Evolutionary conservation across 176 grass and related monocot species (phyloP).

Genomic region (Bonia amplexicaulis): DNA sequence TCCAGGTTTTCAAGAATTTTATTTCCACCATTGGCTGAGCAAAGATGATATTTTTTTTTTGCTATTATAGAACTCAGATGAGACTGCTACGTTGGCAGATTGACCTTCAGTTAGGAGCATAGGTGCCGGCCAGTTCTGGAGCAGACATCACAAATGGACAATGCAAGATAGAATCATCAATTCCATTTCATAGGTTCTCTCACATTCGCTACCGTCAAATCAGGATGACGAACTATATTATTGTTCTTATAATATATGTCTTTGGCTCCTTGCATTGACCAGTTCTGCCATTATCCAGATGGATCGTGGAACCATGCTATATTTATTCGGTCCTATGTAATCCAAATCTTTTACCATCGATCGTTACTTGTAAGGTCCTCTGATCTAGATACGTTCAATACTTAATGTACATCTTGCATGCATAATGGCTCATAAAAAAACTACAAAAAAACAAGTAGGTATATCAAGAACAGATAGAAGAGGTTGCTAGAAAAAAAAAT

Average conservation of each 20-base stretch:
- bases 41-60: not conserved
- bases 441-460: not conserved
- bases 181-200: not conserved
- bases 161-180: not conserved
- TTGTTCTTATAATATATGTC: not conserved
- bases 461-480: not conserved
- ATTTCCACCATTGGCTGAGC: not conserved
- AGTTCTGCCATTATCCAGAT: not conserved
- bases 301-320: not conserved
- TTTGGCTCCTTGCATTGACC: not conserved
- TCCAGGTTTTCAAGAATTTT: not conserved
- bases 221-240: not conserved
- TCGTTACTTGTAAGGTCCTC: not conserved
- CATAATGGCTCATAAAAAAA: not conserved
- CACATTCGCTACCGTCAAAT: not conserved
- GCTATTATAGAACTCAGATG: not conserved
- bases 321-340: conserved; percentile 12
- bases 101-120: not conserved
- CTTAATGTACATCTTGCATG: not conserved
- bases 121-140: not conserved
- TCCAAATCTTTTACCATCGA: conserved; percentile 8
- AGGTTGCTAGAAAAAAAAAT: not conserved
- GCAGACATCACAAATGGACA: not conserved
- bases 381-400: not conserved
- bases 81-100: not conserved